phyloP scores from a whole-genome alignment of 2,329 filamentous ascomycete genomes.

The Monosporascus sp. region DNA sequence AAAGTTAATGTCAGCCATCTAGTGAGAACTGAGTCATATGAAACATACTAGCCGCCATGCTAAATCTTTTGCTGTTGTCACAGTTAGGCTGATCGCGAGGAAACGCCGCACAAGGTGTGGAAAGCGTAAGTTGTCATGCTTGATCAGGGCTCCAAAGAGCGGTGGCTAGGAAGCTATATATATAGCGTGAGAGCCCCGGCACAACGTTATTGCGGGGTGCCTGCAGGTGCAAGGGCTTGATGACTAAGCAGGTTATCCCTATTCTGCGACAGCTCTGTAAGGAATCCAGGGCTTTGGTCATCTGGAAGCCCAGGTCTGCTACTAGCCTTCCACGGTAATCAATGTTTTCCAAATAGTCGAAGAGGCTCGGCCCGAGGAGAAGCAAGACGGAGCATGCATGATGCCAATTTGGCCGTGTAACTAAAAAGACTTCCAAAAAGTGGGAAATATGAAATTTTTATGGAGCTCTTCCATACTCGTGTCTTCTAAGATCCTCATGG shows the following conservation, averaged over 20 bases:
- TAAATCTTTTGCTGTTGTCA: neutral
- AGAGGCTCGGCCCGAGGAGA: neutral
- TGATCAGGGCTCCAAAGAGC: no score
- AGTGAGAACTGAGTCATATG: neutral
- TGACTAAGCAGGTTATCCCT: no score
- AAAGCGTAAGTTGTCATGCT: no score
- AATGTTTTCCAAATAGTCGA: neutral
- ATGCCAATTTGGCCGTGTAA: neutral
- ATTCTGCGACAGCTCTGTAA: neutral
- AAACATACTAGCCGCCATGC: neutral
- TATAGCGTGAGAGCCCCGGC: no score
- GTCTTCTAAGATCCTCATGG: neutral
- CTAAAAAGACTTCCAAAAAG: neutral
- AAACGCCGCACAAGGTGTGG: no score
- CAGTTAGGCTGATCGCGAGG: no score
- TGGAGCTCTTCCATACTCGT: neutral
- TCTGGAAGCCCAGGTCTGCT: neutral
- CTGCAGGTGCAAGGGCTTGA: no score
- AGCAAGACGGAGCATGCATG: neutral
- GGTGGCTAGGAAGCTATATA: no score
- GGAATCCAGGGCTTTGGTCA: neutral
- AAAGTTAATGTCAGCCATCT: neutral
- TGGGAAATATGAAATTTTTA: neutral
- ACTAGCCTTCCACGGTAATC: neutral
- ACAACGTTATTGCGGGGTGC: no score